phyloP scores from a whole-genome alignment of 345 rosid genomes.

The Salix exigua region DNA sequence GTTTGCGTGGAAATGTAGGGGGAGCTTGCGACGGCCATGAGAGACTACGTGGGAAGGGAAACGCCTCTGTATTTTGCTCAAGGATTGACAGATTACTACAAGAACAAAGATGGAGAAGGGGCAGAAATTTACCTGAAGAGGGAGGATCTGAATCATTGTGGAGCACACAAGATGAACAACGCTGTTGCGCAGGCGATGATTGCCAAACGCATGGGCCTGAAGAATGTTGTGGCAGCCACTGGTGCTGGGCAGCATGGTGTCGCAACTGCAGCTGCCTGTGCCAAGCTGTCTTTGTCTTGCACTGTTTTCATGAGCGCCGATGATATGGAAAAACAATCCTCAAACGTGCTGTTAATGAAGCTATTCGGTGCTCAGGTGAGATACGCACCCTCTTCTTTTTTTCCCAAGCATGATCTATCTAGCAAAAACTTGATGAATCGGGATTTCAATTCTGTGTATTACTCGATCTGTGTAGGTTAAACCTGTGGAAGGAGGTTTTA shows the following conservation, averaged over 20 bases:
- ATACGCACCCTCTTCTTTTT: not conserved
- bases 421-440: not conserved
- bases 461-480: conserved; percentile 34
- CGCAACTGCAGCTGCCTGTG: conserved; percentile 85
- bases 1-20: conserved; percentile 28
- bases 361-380: conserved; percentile 67
- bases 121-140: conserved; percentile 78
- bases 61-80: conserved; percentile 72
- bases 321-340: conserved; percentile 64
- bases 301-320: conserved; percentile 62
- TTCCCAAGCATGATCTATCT: not conserved
- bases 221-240: conserved; percentile 54
- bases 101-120: conserved; percentile 49
- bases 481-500: conserved; percentile 55
- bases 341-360: conserved; percentile 56
- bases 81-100: conserved; percentile 64
- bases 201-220: conserved; percentile 69
- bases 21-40: conserved; percentile 52
- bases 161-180: conserved; percentile 83
- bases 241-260: conserved; percentile 91
- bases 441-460: not conserved
- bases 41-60: conserved; percentile 80
- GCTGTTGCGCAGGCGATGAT: conserved; percentile 85
- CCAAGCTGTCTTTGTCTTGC: conserved; percentile 63
- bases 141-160: conserved; percentile 75